These are phyloP conservation scores for Phaeosphaeriaceae sp. DNA, from an alignment of 2,329 filamentous ascomycete genomes.

Conservation along the genomic window DNA sequence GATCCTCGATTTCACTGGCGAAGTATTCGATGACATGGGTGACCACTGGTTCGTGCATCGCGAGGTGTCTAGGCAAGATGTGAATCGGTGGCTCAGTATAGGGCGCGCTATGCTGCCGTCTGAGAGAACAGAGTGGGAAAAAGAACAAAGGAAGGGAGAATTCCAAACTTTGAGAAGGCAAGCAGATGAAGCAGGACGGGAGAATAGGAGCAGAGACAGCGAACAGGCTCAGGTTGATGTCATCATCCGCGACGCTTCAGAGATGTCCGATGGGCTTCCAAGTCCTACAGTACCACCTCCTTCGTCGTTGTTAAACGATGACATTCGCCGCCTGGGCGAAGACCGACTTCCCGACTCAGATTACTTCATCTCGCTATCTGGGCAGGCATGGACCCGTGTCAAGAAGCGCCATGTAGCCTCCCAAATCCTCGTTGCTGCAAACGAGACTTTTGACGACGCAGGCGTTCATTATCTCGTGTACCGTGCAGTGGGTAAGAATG, in stretches of 20 bases:
- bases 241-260: not conserved
- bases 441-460: not conserved
- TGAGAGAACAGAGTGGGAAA: not conserved
- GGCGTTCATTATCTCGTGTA: not conserved
- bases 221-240: not conserved
- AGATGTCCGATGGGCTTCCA: not conserved
- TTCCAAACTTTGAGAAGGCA: not conserved
- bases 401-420: not conserved
- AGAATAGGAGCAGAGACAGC: not conserved
- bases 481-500: not conserved
- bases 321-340: not conserved
- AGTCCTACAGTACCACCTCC: not conserved
- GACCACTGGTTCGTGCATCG: not conserved
- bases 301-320: not conserved
- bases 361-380: not conserved
- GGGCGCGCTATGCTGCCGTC: not conserved
- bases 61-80: not conserved
- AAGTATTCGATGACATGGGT: not conserved
- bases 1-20: not conserved
- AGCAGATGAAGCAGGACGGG: not conserved
- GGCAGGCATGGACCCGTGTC: not conserved
- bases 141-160: not conserved
- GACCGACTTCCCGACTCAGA: not conserved
- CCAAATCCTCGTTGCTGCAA: not conserved
- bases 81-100: not conserved